Conservation (phyloP, 495 filamentous ascomycete species). For the Letharia lupina region DNA sequence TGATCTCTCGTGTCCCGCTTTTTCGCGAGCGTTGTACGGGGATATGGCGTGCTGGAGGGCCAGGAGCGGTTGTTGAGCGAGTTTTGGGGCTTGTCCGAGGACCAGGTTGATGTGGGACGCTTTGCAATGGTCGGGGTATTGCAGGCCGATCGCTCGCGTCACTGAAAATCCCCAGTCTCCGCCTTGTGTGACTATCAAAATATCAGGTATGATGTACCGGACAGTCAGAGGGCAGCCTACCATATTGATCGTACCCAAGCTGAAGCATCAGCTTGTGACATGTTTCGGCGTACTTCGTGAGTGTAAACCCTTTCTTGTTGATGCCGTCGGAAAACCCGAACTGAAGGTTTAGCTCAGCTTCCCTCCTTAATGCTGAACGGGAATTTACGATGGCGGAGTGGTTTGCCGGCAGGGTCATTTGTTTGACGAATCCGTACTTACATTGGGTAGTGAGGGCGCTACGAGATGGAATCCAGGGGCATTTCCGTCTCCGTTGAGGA, state of each 20-base stretch:
- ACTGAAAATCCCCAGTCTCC: constrained; percentile 64
- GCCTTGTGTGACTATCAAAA: constrained; percentile 45
- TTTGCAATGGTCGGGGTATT: constrained; percentile 48
- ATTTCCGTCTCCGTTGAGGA: constrained; percentile 24
- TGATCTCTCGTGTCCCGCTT: constrained; percentile 40
- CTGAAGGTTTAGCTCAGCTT: too few species aligned
- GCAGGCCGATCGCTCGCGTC: constrained; percentile 46
- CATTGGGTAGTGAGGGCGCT: constrained; percentile 37
- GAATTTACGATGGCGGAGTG: too few species aligned
- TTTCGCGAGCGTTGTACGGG: constrained; percentile 30
- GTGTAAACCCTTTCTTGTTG: constrained; percentile 40
- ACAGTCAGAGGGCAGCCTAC: constrained; percentile 24
- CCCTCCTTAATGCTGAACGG: too few species aligned
- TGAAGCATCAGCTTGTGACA: constrained; percentile 58
- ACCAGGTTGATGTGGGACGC: constrained; percentile 19
- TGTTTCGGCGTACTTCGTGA: constrained; percentile 53
- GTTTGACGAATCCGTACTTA: too few species aligned
- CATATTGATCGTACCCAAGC: constrained; percentile 59
- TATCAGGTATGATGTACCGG: background rate
- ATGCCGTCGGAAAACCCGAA: constrained; percentile 35
- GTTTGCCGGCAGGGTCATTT: too few species aligned
- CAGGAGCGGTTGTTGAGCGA: constrained; percentile 36
- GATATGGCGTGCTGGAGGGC: constrained; percentile 36
- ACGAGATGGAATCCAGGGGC: constrained; percentile 36
- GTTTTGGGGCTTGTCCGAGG: constrained; percentile 31